Percentiles rank a stretch among this genome's conserved stretches.
These are phyloP conservation scores for Aureobasidium sp. DNA, from an alignment of 2,329 filamentous ascomycete genomes.

Conservation along the genomic window DNA sequence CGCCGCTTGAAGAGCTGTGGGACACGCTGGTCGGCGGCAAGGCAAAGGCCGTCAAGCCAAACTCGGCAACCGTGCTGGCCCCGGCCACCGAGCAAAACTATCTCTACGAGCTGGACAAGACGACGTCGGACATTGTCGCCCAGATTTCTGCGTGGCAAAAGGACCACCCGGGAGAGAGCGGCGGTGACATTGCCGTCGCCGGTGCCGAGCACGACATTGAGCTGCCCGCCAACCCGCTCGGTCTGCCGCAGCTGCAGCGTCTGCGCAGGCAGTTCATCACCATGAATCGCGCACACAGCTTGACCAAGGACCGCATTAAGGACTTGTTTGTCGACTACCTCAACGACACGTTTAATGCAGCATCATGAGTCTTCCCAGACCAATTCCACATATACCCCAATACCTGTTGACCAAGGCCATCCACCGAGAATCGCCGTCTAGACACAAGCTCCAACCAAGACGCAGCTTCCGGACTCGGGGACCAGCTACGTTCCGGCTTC, in stretches of 20 bases:
- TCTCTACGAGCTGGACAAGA: conserved; percentile 70
- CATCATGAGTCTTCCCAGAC: neutral
- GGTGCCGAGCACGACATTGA: conserved; percentile 52
- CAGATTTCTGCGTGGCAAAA: conserved; percentile 62
- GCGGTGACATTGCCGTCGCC: conserved; percentile 41
- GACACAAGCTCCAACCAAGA: neutral
- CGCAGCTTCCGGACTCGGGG: neutral
- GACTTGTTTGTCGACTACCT: conserved; percentile 37
- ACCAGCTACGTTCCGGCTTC: too few relatives aligned
- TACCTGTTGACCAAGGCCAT: neutral
- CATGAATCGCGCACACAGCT: conserved; percentile 60
- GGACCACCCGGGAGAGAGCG: conserved; percentile 55
- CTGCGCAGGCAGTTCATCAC: conserved; percentile 70
- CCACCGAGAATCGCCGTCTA: neutral
- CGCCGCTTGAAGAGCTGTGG: conserved; percentile 66
- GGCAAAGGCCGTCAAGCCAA: conserved; percentile 62
- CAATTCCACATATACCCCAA: too few relatives aligned
- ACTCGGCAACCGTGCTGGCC: conserved; percentile 67
- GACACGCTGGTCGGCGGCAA: conserved; percentile 61
- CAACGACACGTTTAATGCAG: conserved; percentile 31
- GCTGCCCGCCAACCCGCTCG: conserved; percentile 58
- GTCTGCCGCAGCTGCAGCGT: conserved; percentile 67
- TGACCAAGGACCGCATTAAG: conserved; percentile 33
- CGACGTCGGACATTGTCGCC: conserved; percentile 69
- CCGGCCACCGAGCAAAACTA: conserved; percentile 60